Evolutionary conservation across 805 yeast species (phyloP), one percentile per base, ranked within the genome.

Genomic region (Sugiyamaella qingdaonensis): DNA sequence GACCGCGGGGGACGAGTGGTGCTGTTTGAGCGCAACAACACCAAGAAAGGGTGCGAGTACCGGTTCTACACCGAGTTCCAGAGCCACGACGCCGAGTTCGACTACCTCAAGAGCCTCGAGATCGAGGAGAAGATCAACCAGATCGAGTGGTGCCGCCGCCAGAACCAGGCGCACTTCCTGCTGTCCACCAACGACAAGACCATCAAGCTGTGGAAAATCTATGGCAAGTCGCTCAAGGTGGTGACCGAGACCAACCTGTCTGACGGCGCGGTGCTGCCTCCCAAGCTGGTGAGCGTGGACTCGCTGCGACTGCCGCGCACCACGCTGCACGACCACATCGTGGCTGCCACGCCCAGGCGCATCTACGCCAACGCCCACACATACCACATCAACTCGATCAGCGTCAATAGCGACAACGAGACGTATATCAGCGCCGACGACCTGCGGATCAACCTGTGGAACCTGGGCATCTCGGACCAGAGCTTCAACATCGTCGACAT

Each of bases 1-100:
- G 99, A 94, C 73, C 84, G 91, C 66, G 99, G 99, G 51, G 99
- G 99, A 29, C 80, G 99, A 59, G 97, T 94, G 41, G 99, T 94
- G 13, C 72, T 94, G 51, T 94, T 94, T 70, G 98, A 94, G 70
- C 80, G 98, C 63, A 90, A 88, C 68, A 84, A 80, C 60, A 71
- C 73, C 60, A 81, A 83, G 70, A 85, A 79, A 64, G 78, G 77
- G 48, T 91, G 97, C 70, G 99, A 95, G 70, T 95, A 94, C 73
- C 83, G 89, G 65, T 94, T 94, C 72, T 85, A 88, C 66, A 94
- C 98, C 18, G 99, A 94, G 70, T 94, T 94, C 72, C 99, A 94
- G 75, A 81, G 90, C 67, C 99, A 94, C 72, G 99, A 94, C 71
- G 97, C 98, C 9, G 99, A 94, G 71, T 94, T 94, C 66, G 99